Percentiles rank a stretch among this genome's conserved stretches.
Conservation (phyloP, 306 rosid genomes). For the Delonix regia region DNA sequence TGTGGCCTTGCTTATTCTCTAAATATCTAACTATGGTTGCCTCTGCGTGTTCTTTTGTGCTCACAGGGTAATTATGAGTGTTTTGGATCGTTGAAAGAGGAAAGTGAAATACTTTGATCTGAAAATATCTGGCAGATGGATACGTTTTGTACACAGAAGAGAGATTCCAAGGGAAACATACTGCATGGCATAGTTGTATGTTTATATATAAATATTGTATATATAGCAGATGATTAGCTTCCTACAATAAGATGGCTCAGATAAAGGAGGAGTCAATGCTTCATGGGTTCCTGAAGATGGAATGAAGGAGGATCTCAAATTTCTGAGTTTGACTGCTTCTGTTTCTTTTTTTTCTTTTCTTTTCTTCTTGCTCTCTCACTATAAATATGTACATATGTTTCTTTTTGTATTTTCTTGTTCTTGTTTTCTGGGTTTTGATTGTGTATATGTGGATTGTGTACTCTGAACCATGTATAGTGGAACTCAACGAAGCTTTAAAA, state of each 20-base stretch:
- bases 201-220: neutral
- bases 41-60: neutral
- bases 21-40: neutral
- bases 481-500: slow-evolving; percentile 40
- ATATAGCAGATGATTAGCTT: slow-evolving; percentile 9
- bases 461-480: slow-evolving; percentile 27
- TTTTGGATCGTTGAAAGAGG: slow-evolving; percentile 72
- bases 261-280: slow-evolving; percentile 34
- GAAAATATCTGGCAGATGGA: slow-evolving; percentile 38
- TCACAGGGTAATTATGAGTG: slow-evolving; percentile 75
- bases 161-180: slow-evolving; percentile 34
- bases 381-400: neutral
- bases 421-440: neutral
- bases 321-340: neutral
- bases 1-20: neutral
- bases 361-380: neutral
- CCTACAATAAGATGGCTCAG: slow-evolving; percentile 38
- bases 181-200: slow-evolving; percentile 10
- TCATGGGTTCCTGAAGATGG: slow-evolving; percentile 40
- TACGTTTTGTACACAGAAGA: slow-evolving; percentile 39
- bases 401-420: neutral
- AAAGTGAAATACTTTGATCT: slow-evolving; percentile 32
- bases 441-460: slow-evolving; percentile 50
- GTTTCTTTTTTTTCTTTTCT: neutral
- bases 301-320: slow-evolving; percentile 5